Percentiles rank a stretch among this genome's conserved stretches.
Evolutionary conservation across 2,329 filamentous ascomycete genomes (phyloP).

Genomic region (Chaetomium sp.): DNA sequence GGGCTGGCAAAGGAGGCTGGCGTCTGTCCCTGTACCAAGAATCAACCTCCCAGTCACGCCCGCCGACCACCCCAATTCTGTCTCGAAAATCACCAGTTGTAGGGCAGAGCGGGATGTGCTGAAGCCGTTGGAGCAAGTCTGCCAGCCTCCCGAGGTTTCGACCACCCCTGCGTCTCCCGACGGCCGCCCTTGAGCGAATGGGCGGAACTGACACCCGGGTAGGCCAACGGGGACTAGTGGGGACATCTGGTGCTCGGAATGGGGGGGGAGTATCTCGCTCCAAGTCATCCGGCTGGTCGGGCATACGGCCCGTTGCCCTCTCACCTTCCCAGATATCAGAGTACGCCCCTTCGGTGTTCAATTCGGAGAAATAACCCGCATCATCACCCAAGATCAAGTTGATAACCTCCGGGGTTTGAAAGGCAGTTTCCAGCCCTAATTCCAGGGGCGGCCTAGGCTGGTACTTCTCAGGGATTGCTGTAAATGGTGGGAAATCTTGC

Average conservation of each 20-base stretch:
- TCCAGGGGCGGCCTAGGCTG: neutral
- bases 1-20: conserved; percentile 41
- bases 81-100: neutral
- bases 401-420: neutral
- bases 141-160: neutral
- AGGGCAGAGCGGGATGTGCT: neutral
- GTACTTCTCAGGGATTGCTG: conserved; percentile 9
- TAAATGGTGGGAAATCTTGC: neutral
- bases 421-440: neutral
- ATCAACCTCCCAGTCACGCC: conserved; percentile 27
- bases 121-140: neutral
- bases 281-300: neutral
- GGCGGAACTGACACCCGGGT: neutral
- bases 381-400: neutral
- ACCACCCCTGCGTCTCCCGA: neutral
- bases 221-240: neutral
- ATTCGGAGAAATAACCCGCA: neutral
- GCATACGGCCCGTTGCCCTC: neutral
- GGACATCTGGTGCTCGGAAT: neutral
- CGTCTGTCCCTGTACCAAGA: conserved; percentile 29
- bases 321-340: neutral
- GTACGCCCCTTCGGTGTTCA: neutral
- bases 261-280: too few species aligned
- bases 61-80: neutral
- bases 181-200: neutral